phyloP scores from a whole-genome alignment of 805 yeast genomes.

The Kregervanrija delftensis region DNA sequence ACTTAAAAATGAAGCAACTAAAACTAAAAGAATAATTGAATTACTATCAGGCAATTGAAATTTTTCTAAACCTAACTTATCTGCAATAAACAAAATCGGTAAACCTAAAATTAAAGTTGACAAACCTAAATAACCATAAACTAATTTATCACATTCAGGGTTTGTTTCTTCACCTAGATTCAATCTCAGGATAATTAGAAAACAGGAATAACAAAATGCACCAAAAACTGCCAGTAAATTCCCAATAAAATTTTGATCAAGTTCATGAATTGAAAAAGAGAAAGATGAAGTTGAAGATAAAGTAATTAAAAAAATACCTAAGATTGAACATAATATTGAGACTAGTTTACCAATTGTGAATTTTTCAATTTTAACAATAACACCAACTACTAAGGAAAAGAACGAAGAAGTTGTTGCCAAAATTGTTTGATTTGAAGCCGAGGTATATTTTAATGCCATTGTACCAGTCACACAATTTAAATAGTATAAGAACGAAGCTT shows the following conservation, averaged over 20 bases:
- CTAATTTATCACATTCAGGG: conserved; percentile 38
- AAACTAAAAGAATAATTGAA: conserved; percentile 27
- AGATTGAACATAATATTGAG: conserved; percentile 37
- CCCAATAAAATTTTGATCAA: conserved; percentile 34
- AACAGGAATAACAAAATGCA: conserved; percentile 41
- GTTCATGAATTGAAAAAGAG: not conserved
- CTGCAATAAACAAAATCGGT: conserved; percentile 32
- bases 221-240: conserved; percentile 38
- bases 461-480: conserved; percentile 34
- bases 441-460: conserved; percentile 39
- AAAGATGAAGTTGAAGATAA: conserved; percentile 6
- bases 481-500: conserved; percentile 36
- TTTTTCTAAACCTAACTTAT: conserved; percentile 33
- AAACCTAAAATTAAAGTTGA: conserved; percentile 32
- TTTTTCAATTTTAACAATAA: conserved; percentile 32
- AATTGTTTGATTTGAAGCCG: conserved; percentile 47
- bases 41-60: conserved; percentile 37
- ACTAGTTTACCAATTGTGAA: conserved; percentile 35
- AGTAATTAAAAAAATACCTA: conserved; percentile 42
- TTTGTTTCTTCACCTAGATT: conserved; percentile 37
- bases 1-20: conserved; percentile 38
- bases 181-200: conserved; percentile 36
- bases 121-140: conserved; percentile 43
- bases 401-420: conserved; percentile 45
- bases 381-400: conserved; percentile 42